phyloP scores from a whole-genome alignment of 2,329 filamentous ascomycete genomes.

The Fusarium sororula region DNA sequence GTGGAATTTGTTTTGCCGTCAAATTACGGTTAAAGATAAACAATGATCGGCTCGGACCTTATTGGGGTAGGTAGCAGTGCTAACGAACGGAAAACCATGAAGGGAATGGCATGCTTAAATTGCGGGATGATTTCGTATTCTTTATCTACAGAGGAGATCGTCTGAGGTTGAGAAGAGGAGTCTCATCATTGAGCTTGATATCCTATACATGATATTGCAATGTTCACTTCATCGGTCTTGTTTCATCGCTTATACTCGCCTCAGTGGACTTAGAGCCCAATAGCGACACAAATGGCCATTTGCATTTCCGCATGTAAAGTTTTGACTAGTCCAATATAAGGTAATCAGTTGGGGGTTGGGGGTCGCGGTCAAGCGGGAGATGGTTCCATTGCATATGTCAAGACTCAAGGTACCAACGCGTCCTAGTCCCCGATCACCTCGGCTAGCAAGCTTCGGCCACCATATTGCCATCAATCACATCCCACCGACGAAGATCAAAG shows the following conservation, averaged over 20 bases:
- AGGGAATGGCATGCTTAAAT: not conserved
- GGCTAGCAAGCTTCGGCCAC: accelerated
- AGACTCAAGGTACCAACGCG: not conserved
- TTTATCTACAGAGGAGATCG: not conserved
- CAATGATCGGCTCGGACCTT: not conserved
- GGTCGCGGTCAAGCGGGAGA: not conserved
- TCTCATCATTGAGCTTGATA: accelerated
- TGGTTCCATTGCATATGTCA: not conserved
- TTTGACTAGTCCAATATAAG: not conserved
- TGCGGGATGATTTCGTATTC: not conserved
- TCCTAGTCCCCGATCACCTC: not conserved
- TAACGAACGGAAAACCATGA: not conserved
- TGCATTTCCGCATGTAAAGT: not conserved
- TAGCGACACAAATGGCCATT: accelerated
- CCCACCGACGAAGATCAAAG: not conserved
- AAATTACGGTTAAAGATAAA: conserved; percentile 22
- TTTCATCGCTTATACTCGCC: accelerated
- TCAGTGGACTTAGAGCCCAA: accelerated
- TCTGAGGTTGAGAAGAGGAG: accelerated
- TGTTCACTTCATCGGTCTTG: accelerated
- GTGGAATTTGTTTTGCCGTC: not conserved
- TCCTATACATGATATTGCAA: accelerated
- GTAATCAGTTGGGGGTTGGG: not conserved
- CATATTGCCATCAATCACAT: not conserved
- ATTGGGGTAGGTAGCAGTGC: not conserved